Percentiles rank a stretch among this genome's conserved stretches.
Conservation (phyloP, 2,329 filamentous ascomycete genomes). For the Bipolaris zeicola region DNA sequence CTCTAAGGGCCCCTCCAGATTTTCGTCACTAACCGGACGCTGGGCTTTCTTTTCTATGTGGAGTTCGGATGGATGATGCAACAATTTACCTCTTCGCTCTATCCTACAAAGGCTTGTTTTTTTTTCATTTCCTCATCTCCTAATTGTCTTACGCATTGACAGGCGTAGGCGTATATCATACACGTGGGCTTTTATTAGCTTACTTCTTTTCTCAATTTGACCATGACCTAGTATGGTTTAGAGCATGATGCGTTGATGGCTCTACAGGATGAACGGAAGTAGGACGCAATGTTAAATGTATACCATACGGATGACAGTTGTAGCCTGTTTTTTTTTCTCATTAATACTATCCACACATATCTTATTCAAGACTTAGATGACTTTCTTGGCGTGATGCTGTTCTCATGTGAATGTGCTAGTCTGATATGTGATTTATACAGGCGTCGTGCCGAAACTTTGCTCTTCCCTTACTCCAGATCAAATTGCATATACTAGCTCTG, state of each 20-base stretch:
- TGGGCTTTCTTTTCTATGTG: not conserved
- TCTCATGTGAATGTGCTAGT: too few species aligned
- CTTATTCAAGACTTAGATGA: not conserved
- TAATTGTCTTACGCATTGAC: not conserved
- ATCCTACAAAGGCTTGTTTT: not conserved
- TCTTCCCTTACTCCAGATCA: too few species aligned
- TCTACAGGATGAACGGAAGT: not conserved
- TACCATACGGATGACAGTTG: not conserved
- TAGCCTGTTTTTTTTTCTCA: not conserved
- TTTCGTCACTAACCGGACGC: not conserved
- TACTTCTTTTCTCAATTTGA: not conserved
- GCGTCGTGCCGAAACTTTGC: too few species aligned
- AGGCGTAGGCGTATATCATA: not conserved
- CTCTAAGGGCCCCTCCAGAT: not conserved
- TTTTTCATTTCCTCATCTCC: not conserved
- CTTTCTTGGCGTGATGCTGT: too few species aligned
- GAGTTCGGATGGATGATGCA: not conserved
- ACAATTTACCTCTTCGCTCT: not conserved
- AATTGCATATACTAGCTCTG: too few species aligned
- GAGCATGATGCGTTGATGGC: not conserved
- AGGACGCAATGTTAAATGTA: not conserved
- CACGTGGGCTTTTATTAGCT: not conserved
- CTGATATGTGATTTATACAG: too few species aligned
- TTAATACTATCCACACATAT: not conserved
- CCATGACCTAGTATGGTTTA: not conserved